Evolutionary conservation across 192 early-diverging fungal genomes (phyloP).

Genomic region (Coemansia erecta): DNA sequence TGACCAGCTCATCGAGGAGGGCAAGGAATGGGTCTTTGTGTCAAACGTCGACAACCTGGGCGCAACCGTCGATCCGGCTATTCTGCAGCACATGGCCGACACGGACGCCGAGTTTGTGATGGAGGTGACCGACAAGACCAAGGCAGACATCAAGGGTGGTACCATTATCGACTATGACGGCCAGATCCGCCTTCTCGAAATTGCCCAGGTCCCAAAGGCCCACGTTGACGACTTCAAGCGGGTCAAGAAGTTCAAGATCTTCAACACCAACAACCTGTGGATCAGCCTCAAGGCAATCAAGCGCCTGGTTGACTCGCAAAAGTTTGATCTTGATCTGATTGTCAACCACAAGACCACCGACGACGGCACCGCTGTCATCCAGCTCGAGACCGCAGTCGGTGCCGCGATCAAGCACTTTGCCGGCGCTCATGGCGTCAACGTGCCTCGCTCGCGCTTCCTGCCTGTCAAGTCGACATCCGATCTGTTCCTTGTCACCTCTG

Average conservation of each 20-base stretch:
- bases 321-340: conserved; percentile 90
- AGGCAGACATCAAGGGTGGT: conserved; percentile 99
- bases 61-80: conserved; percentile 91
- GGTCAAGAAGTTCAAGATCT: conserved; percentile 99
- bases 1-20: conserved; percentile 87
- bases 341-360: conserved; percentile 95
- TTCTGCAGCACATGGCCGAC: conserved; percentile 87
- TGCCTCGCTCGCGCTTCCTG: conserved; percentile 96
- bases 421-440: conserved; percentile 93
- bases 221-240: conserved; percentile 99
- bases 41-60: conserved; percentile 99
- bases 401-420: conserved; percentile 98
- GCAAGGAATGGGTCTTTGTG: conserved; percentile 98
- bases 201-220: conserved; percentile 97
- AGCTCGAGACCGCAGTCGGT: conserved; percentile 98
- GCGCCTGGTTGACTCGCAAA: conserved; percentile 76
- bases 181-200: conserved; percentile 87
- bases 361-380: conserved; percentile 92
- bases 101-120: conserved; percentile 92
- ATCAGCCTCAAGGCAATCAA: conserved; percentile 82
- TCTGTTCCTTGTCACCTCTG: conserved; percentile 93
- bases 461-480: conserved; percentile 98
- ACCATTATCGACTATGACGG: conserved; percentile 99
- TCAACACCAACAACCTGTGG: conserved; percentile 97
- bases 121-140: conserved; percentile 99